These are phyloP conservation scores for Anthostomella pinea DNA, from an alignment of 2,329 filamentous ascomycete species.

Conservation along the genomic window DNA sequence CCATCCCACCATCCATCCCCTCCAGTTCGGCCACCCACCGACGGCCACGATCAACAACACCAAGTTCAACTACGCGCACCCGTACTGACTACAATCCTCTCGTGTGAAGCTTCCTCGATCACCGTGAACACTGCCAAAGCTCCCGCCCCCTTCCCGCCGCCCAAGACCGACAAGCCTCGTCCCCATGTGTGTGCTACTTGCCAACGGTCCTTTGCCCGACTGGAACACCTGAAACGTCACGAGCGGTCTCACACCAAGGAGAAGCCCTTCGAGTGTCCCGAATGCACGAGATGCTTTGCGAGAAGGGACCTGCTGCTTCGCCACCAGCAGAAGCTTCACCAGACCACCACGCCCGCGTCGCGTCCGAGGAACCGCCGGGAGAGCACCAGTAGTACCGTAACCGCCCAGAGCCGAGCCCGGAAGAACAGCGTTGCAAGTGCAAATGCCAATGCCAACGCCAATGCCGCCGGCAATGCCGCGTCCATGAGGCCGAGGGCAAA, in stretches of 20 bases:
- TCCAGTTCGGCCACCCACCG: constrained; percentile 2
- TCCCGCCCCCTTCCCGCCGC: constrained; percentile 60
- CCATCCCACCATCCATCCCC: constrained; percentile 9
- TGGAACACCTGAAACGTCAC: constrained; percentile 96
- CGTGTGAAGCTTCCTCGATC: constrained; percentile 37
- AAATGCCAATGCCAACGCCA: constrained; percentile 44
- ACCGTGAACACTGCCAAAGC: constrained; percentile 31
- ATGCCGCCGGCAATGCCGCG: constrained; percentile 49
- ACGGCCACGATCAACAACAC: constrained; percentile 1
- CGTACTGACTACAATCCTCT: constrained; percentile 8
- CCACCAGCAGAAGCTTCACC: constrained; percentile 98
- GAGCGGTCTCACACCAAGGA: constrained; percentile 73
- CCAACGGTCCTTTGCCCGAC: constrained; percentile 83
- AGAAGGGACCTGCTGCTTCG: constrained; percentile 85
- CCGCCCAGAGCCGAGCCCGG: constrained; percentile 70
- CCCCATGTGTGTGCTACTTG: constrained; percentile 94
- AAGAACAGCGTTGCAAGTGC: constrained; percentile 83
- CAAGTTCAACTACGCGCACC: neutral
- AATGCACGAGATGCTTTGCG: constrained; percentile 93
- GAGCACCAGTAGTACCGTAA: constrained; percentile 72
- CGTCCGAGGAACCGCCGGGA: constrained; percentile 86
- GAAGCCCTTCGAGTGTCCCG: constrained; percentile 96
- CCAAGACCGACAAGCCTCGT: constrained; percentile 95
- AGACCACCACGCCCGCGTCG: constrained; percentile 83
- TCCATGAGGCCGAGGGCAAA: constrained; percentile 87